Conservation (phyloP, 129 eudicot species). For the Sambucus nigra region DNA sequence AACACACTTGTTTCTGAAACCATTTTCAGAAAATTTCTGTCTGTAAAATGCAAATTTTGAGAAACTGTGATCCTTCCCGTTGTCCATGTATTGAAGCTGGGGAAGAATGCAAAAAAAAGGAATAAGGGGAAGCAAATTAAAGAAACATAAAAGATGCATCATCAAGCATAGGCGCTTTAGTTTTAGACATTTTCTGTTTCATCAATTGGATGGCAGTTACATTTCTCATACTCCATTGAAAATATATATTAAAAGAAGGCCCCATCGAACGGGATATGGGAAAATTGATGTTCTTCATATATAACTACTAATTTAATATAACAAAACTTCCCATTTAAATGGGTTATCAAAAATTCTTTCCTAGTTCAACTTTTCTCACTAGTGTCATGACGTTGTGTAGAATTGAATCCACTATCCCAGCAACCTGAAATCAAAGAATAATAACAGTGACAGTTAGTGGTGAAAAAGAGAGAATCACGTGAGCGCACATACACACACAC, state of each 20-base stretch:
- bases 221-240: neutral
- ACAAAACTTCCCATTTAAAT: conserved; percentile 7
- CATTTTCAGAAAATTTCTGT: too few species aligned
- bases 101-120: too few species aligned
- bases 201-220: neutral
- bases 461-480: neutral
- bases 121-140: neutral
- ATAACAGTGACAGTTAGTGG: neutral
- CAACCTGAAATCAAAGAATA: conserved; percentile 43
- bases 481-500: neutral
- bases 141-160: neutral
- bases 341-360: conserved; percentile 58
- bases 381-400: conserved; percentile 65
- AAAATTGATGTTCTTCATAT: too few species aligned
- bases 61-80: too few species aligned
- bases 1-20: too few species aligned
- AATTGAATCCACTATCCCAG: conserved; percentile 80
- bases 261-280: neutral
- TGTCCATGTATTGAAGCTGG: too few species aligned
- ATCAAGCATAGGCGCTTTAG: too few species aligned
- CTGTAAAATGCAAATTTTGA: too few species aligned
- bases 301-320: too few species aligned
- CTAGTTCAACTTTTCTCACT: conserved; percentile 74
- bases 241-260: too few species aligned
- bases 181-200: too few species aligned